Percentiles rank a stretch among this genome's conserved stretches.
phyloP scores from a whole-genome alignment of 2,329 filamentous ascomycete species.

The Calonectria leucothoes region DNA sequence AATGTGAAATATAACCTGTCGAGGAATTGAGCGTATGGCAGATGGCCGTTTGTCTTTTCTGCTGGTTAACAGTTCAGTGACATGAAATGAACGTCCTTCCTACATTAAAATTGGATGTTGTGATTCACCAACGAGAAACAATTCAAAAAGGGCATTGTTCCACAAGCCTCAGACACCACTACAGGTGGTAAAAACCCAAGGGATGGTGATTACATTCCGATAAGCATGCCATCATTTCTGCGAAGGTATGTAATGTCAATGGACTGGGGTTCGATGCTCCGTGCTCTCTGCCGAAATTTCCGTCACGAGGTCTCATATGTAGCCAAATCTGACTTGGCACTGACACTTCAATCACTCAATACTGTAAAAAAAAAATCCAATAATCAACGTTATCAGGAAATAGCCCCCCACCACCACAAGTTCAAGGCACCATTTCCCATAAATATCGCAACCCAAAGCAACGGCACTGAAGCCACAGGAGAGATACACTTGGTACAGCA shows the following conservation, averaged over 20 bases:
- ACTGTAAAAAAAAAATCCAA: background rate
- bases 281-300: background rate
- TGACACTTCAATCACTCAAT: background rate
- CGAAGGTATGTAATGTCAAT: background rate
- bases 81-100: background rate
- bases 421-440: background rate
- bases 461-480: background rate
- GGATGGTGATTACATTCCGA: background rate
- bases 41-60: background rate
- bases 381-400: background rate
- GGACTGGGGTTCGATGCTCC: background rate
- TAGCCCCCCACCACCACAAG: background rate
- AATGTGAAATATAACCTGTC: background rate
- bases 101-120: background rate
- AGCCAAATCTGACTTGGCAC: background rate
- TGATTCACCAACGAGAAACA: background rate
- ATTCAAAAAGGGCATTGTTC: background rate
- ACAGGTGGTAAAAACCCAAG: background rate
- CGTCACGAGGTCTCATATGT: background rate
- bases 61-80: background rate
- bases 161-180: background rate
- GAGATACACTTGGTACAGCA: background rate
- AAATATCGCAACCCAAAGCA: background rate
- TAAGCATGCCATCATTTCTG: background rate
- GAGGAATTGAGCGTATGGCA: background rate